Evolutionary conservation across 139 green algal species (phyloP).

Genomic region (Pleodorina starrii): DNA sequence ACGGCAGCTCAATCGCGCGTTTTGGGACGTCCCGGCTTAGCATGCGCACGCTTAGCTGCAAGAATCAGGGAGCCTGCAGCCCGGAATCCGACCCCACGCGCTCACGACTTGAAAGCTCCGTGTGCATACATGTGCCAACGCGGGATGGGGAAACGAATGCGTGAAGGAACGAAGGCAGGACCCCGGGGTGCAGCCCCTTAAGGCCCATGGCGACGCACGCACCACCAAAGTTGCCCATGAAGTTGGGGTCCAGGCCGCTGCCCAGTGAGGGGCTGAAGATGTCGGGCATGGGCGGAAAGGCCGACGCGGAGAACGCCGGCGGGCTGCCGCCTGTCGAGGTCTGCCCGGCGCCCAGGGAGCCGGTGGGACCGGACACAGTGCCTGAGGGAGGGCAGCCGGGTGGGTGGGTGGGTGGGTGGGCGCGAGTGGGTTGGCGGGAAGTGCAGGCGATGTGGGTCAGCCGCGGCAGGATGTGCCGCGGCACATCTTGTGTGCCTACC

Average conservation of each 20-base stretch:
- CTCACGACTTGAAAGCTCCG: too few relatives aligned
- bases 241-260: conserved; percentile 24
- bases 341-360: not conserved
- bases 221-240: not conserved
- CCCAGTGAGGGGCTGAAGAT: not conserved
- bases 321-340: not conserved
- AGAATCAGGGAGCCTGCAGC: too few relatives aligned
- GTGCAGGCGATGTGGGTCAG: not conserved
- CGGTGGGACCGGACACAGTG: conserved; percentile 32
- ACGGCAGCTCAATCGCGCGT: too few relatives aligned
- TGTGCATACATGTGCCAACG: not conserved
- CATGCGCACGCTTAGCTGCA: too few relatives aligned
- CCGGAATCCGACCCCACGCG: too few relatives aligned
- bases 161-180: not conserved
- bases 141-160: not conserved
- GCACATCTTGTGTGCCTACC: not conserved
- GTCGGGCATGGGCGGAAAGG: not conserved
- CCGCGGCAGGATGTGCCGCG: not conserved
- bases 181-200: not conserved
- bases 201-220: too few relatives aligned
- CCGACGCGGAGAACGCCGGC: not conserved
- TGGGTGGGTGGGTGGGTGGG: not conserved
- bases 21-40: too few relatives aligned
- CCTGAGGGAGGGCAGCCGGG: not conserved
- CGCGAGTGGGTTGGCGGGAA: not conserved